Evolutionary conservation across 768 basidiomycete species (phyloP).

Genomic region (Mycena floridula): DNA sequence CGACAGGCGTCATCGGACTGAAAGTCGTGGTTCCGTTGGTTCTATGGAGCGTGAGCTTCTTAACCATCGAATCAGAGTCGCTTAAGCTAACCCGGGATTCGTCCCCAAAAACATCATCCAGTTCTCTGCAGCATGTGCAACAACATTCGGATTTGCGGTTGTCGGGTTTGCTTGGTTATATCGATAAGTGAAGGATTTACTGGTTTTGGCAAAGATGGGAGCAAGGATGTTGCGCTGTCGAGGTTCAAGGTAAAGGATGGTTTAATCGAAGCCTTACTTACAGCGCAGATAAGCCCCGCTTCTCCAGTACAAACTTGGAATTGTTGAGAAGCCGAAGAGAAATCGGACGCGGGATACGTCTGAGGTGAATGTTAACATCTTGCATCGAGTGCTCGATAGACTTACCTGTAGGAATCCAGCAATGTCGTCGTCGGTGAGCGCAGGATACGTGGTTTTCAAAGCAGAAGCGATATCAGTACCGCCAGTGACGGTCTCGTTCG

Average conservation of each 20-base stretch:
- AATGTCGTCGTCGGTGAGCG: conserved; percentile 32
- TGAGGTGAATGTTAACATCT: conserved; percentile 8
- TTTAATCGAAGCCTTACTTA: too few species aligned
- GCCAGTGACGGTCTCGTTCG: conserved; percentile 51
- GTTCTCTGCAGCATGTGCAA: conserved; percentile 53
- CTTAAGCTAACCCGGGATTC: conserved; percentile 44
- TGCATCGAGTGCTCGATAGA: not conserved
- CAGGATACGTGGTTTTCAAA: conserved; percentile 39
- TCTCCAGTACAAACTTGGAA: conserved; percentile 45
- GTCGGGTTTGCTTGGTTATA: conserved; percentile 54
- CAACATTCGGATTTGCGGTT: conserved; percentile 21
- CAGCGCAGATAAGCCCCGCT: conserved; percentile 45
- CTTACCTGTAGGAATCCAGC: conserved; percentile 27
- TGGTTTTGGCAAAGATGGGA: conserved; percentile 27
- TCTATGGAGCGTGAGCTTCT: conserved; percentile 17
- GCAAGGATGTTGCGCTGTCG: conserved; percentile 42
- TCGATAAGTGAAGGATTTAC: conserved; percentile 45
- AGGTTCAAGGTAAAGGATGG: too few species aligned
- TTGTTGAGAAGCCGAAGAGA: conserved; percentile 33
- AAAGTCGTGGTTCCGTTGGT: conserved; percentile 50
- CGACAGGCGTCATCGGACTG: conserved; percentile 35
- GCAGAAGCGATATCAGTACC: conserved; percentile 31
- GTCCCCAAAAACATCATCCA: conserved; percentile 65
- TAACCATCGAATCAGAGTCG: not conserved
- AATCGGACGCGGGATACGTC: conserved; percentile 38